Base-by-base conservation (phyloP, 2,329 filamentous ascomycete species). In the Periglandula ipomoeae region DNA sequence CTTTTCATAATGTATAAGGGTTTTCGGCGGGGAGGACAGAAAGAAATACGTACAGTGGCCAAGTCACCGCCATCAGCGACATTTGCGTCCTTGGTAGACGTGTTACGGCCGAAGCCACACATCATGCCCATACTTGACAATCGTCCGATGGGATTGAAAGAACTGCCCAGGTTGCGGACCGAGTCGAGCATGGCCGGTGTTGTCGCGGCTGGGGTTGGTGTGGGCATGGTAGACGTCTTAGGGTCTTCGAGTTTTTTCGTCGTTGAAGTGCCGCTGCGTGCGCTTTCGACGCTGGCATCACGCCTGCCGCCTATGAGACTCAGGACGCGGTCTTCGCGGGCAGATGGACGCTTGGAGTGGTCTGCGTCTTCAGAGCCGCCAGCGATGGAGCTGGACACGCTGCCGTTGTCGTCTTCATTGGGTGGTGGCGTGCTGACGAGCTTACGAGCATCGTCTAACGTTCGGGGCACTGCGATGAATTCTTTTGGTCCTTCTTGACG, bases 391-490 rank as follows among this genome's bases (percentile, higher is more conserved):
- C 72, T 78, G 37, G 74, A 69, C 34, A 76, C 81, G 58, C 77
- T 79, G n/a, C 75, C 69, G 8, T 78, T 81, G 49, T 81, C 79
- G 34, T 82, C 79, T 34, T 84, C 81, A 3, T 82, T 79, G 0
- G 70, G 76, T 13, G 81, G 72, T 32, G 85, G 81, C 1, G 85
- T 86, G 59, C 82, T 87, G 53, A 98, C 86, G 10, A 98, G 78
- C 63, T 89, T 91, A 42, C 89, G 79, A 15, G 91, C 93, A 59
- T 98, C 93, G 58, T 95, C 93, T 0, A 98, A 72, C 1, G 93
- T 98, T 59, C 88, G 91, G 1, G 93, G 93, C 0, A 95, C 75
- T 6, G 81, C 68, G 2, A 82, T 75, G 15, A 76, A 70, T 22
- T 68, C 64, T 24, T 62, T 60, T 8, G 65, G 60, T 11, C 61